A percentile compares a stretch with the other conserved stretches of the same genome.
Conservation (phyloP, 768 basidiomycete species). For the Agaricus bisporus region DNA sequence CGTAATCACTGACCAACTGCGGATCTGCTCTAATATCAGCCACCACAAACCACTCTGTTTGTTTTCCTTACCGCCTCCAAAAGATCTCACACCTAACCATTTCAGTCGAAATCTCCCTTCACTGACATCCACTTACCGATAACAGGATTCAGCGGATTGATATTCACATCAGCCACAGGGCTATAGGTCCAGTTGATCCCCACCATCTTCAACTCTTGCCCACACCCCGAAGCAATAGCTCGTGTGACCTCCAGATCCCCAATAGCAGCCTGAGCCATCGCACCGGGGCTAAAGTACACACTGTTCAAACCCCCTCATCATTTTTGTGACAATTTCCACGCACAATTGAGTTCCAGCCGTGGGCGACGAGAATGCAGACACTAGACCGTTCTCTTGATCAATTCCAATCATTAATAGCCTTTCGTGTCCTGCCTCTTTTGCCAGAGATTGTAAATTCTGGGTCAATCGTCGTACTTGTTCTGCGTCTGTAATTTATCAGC, state of each 20-base stretch:
- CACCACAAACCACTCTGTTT: neutral
- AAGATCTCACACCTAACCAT: constrained; percentile 56
- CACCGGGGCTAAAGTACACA: constrained; percentile 52
- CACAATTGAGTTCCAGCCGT: constrained; percentile 64
- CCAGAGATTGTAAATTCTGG: constrained; percentile 44
- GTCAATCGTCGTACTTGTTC: constrained; percentile 45
- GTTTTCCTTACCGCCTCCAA: constrained; percentile 48
- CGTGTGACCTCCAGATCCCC: constrained; percentile 38
- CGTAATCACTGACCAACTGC: constrained; percentile 40
- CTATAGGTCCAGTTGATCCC: constrained; percentile 72
- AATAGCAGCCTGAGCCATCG: constrained; percentile 64
- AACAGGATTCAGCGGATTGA: constrained; percentile 62
- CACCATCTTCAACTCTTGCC: constrained; percentile 47
- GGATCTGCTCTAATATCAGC: constrained; percentile 38
- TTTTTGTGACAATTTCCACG: constrained; percentile 19
- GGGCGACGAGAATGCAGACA: constrained; percentile 59
- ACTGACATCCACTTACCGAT: constrained; percentile 42
- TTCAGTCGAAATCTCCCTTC: neutral
- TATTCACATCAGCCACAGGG: constrained; percentile 70
- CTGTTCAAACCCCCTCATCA: neutral
- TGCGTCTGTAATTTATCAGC: constrained; percentile 30
- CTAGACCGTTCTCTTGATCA: constrained; percentile 74
- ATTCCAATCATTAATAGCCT: constrained; percentile 60
- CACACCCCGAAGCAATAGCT: constrained; percentile 42
- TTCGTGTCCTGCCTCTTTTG: constrained; percentile 49